Conservation (phyloP, 2,329 filamentous ascomycete species). For the Phialemonium atrogriseum region DNA sequence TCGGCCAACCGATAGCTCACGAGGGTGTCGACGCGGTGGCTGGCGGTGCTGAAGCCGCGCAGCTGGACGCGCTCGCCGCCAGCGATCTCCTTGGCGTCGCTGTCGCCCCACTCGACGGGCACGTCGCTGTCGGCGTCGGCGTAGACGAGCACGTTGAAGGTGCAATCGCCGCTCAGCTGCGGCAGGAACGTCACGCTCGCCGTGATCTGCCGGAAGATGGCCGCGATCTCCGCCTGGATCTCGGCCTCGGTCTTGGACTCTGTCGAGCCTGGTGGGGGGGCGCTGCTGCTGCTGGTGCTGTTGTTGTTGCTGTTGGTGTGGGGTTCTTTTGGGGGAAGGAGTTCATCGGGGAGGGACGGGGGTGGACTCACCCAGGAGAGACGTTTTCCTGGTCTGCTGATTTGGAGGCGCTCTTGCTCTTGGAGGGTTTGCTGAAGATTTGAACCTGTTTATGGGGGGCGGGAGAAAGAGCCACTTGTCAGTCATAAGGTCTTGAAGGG, state of each 20-base stretch:
- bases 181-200: conserved; percentile 95
- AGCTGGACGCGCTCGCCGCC: conserved; percentile 93
- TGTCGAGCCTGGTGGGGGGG: conserved; percentile 22
- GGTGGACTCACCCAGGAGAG: conserved; percentile 36
- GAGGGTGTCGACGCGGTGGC: conserved; percentile 86
- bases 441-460: conserved; percentile 37
- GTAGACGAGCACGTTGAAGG: conserved; percentile 97
- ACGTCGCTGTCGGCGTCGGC: conserved; percentile 95
- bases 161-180: conserved; percentile 89
- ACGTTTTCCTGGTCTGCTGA: conserved; percentile 63
- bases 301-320: too few relatives aligned
- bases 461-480: too few relatives aligned
- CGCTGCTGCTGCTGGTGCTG: too few relatives aligned
- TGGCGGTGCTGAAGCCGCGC: conserved; percentile 91
- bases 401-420: conserved; percentile 39
- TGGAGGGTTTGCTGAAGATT: conserved; percentile 48
- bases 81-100: conserved; percentile 92
- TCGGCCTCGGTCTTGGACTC: conserved; percentile 91
- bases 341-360: neutral
- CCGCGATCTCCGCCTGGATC: conserved; percentile 92
- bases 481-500: conserved; percentile 5
- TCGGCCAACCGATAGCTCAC: conserved; percentile 75
- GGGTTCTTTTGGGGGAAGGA: conserved; percentile 12
- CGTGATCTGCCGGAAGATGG: conserved; percentile 95
- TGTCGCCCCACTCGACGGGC: conserved; percentile 97